phyloP scores from a whole-genome alignment of 73 alveolate genomes.

The Tetrahymena elliotti region DNA sequence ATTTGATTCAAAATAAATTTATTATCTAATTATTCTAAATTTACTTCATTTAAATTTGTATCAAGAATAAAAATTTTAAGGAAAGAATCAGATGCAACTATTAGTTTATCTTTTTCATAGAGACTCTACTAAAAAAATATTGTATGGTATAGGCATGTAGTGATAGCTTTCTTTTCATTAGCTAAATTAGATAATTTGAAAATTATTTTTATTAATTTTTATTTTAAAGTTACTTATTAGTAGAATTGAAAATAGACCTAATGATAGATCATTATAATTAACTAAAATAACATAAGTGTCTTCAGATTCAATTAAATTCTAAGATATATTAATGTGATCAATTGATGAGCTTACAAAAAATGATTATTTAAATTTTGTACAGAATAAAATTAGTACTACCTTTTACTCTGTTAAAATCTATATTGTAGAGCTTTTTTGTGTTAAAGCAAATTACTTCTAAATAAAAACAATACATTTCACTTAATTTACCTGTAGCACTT shows the following conservation, averaged over 20 bases:
- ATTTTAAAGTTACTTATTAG: neutral
- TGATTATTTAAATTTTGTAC: too few relatives aligned
- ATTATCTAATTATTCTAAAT: neutral
- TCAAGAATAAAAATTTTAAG: neutral
- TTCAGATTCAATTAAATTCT: neutral
- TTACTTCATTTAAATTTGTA: neutral
- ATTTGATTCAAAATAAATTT: too few relatives aligned
- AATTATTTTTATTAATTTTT: neutral
- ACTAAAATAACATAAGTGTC: neutral
- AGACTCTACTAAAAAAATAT: neutral
- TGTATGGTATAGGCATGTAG: neutral
- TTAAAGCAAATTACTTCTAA: neutral
- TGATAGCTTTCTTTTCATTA: neutral
- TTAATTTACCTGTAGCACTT: neutral
- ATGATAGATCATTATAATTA: neutral
- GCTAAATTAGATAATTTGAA: neutral
- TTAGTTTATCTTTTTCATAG: neutral
- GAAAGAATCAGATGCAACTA: neutral
- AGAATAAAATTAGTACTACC: too few relatives aligned
- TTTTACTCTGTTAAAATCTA: neutral
- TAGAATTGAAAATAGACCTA: neutral
- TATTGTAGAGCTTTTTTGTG: neutral
- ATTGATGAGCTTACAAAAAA: neutral
- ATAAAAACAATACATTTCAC: neutral
- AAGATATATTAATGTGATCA: neutral